These are phyloP conservation scores for Debaryomyces nepalensis DNA, from an alignment of 1,139 yeast genomes.

Conservation along the genomic window DNA sequence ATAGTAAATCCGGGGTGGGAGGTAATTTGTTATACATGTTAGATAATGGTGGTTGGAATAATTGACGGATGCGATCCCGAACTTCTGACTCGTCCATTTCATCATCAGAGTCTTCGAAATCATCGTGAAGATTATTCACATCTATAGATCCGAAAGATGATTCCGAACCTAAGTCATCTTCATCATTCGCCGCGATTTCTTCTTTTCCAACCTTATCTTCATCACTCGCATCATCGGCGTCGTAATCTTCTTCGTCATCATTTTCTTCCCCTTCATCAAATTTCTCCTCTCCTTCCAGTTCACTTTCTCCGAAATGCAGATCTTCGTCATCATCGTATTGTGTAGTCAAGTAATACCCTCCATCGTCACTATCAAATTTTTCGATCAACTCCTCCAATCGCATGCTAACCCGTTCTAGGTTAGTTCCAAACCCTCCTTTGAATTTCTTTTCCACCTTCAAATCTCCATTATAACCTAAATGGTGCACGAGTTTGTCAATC, in stretches of 20 bases:
- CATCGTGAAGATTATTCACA: conserved; percentile 52
- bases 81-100: conserved; percentile 18
- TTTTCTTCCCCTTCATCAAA: conserved; percentile 19
- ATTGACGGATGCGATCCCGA: conserved; percentile 38
- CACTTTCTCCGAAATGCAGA: conserved; percentile 24
- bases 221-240: conserved; percentile 19
- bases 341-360: conserved; percentile 63
- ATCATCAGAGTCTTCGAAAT: conserved; percentile 45
- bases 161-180: conserved; percentile 7
- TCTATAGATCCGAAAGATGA: conserved; percentile 43
- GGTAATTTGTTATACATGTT: conserved; percentile 46
- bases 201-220: conserved; percentile 14
- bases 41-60: conserved; percentile 68
- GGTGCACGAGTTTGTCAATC: conserved; percentile 37
- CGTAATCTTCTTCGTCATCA: conserved; percentile 19
- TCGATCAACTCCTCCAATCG: conserved; percentile 50
- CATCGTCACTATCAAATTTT: conserved; percentile 43
- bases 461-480: conserved; percentile 34
- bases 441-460: conserved; percentile 61
- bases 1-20: conserved; percentile 44
- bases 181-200: conserved; percentile 15
- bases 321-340: conserved; percentile 50
- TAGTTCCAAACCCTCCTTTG: conserved; percentile 69
- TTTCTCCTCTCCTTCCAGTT: conserved; percentile 27
- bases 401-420: conserved; percentile 55